phyloP scores from a whole-genome alignment of 2,329 filamentous ascomycete species.

The Epichloe elymi region DNA sequence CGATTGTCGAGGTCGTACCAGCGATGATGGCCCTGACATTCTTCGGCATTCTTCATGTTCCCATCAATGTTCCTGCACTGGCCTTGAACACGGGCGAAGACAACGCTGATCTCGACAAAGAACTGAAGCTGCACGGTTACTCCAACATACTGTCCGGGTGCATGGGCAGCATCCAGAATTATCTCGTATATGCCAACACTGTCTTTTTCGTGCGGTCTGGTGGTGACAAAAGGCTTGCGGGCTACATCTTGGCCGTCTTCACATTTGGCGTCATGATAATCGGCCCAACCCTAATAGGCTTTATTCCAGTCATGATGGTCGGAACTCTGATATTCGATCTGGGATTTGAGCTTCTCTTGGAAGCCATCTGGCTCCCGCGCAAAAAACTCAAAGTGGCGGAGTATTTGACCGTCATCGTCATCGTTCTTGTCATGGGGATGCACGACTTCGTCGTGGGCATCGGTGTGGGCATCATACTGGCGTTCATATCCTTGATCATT shows the following conservation, averaged over 20 bases:
- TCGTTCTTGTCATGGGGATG: slow-evolving; percentile 89
- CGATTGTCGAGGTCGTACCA: slow-evolving; percentile 71
- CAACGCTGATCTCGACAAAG: slow-evolving; percentile 78
- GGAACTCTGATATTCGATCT: slow-evolving; percentile 90
- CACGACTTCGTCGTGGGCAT: slow-evolving; percentile 96
- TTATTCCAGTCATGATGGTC: slow-evolving; percentile 93
- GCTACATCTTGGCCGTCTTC: slow-evolving; percentile 66
- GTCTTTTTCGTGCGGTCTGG: slow-evolving; percentile 93
- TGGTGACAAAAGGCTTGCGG: slow-evolving; percentile 74
- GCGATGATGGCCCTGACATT: slow-evolving; percentile 96
- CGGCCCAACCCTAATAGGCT: slow-evolving; percentile 80
- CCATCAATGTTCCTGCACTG: slow-evolving; percentile 92
- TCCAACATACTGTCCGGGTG: slow-evolving; percentile 86
- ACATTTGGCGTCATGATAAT: slow-evolving; percentile 75
- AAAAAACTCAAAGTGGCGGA: slow-evolving; percentile 79
- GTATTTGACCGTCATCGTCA: slow-evolving; percentile 78
- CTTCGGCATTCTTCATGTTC: slow-evolving; percentile 92
- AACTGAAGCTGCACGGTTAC: slow-evolving; percentile 82
- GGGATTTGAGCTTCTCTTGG: slow-evolving; percentile 79
- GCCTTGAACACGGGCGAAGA: slow-evolving; percentile 87
- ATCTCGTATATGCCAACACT: slow-evolving; percentile 94
- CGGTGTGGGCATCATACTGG: slow-evolving; percentile 77
- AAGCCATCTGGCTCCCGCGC: slow-evolving; percentile 79
- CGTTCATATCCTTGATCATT: slow-evolving; percentile 81
- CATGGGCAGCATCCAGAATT: slow-evolving; percentile 85